Percentiles rank a stretch among this genome's conserved stretches.
Evolutionary conservation across 164 flowering plant species (phyloP).

Genomic region (Stephania cephalantha): DNA sequence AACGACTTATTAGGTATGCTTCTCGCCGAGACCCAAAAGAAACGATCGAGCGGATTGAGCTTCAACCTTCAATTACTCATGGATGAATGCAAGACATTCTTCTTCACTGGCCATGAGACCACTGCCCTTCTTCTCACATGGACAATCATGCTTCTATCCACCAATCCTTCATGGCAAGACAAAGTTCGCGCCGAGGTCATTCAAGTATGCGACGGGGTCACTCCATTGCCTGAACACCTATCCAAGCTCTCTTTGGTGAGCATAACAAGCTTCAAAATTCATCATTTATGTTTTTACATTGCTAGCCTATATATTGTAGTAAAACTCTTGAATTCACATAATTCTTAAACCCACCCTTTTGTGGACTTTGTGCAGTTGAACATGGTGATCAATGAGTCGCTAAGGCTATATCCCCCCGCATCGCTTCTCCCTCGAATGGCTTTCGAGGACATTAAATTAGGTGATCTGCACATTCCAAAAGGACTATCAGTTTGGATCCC

Average conservation of each 20-base stretch:
- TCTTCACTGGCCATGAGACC: constrained; percentile 94
- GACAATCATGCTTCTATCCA: constrained; percentile 88
- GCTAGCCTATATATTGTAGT: neutral
- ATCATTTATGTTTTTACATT: neutral
- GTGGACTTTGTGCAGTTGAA: constrained; percentile 45
- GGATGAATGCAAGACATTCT: constrained; percentile 98
- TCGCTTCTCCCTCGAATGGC: constrained; percentile 76
- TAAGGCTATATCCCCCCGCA: constrained; percentile 89
- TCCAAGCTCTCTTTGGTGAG: constrained; percentile 71
- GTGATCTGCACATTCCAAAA: constrained; percentile 75
- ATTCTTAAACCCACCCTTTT: neutral
- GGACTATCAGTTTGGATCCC: constrained; percentile 92
- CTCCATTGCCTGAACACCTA: constrained; percentile 67
- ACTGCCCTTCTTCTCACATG: constrained; percentile 89
- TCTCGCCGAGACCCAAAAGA: constrained; percentile 63
- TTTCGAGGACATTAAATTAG: constrained; percentile 70
- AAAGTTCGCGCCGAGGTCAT: constrained; percentile 60
- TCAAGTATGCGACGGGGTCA: constrained; percentile 45
- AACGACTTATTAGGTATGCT: constrained; percentile 81
- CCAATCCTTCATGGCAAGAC: constrained; percentile 87
- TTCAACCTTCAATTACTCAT: constrained; percentile 58
- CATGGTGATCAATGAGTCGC: constrained; percentile 85
- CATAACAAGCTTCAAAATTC: neutral
- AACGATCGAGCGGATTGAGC: constrained; percentile 33
- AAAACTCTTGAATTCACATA: too few species aligned